Percentiles rank a stretch among this genome's conserved stretches.
Evolutionary conservation across 2,329 filamentous ascomycete species (phyloP).

Genomic region (Aurifilum marmelostoma): DNA sequence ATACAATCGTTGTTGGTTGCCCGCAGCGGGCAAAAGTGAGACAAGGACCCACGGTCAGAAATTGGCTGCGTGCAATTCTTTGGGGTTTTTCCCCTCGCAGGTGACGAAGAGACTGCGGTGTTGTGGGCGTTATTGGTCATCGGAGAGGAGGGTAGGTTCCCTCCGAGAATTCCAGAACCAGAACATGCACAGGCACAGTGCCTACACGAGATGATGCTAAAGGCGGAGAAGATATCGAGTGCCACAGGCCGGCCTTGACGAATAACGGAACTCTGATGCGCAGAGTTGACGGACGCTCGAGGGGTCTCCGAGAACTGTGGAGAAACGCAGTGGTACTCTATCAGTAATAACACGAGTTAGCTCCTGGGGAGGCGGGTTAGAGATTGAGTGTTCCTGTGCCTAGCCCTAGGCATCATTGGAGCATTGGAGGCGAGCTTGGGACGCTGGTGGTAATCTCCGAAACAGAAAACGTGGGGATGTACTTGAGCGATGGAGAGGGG

Average conservation of each 20-base stretch:
- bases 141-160: constrained; percentile 4
- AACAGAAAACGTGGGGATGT: constrained; percentile 12
- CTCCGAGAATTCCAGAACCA: constrained; percentile 9
- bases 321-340: not conserved
- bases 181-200: constrained; percentile 7
- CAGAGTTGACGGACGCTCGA: not conserved
- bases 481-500: constrained; percentile 1
- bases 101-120: constrained; percentile 5
- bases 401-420: not conserved
- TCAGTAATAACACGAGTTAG: not conserved
- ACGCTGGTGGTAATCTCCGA: constrained; percentile 18
- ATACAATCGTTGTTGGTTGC: constrained; percentile 3
- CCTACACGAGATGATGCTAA: constrained; percentile 13
- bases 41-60: constrained; percentile 13
- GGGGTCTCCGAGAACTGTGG: not conserved
- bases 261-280: not conserved
- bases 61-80: constrained; percentile 6
- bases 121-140: not conserved
- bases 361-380: not conserved
- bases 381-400: not conserved
- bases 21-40: constrained; percentile 20
- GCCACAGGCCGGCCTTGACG: not conserved
- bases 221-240: not conserved
- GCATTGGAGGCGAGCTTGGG: constrained; percentile 2
- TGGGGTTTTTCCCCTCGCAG: not conserved